A percentile compares a stretch with the other conserved stretches of the same genome.
Conservation (phyloP, 345 rosid genomes). For the Passiflora organensis region DNA sequence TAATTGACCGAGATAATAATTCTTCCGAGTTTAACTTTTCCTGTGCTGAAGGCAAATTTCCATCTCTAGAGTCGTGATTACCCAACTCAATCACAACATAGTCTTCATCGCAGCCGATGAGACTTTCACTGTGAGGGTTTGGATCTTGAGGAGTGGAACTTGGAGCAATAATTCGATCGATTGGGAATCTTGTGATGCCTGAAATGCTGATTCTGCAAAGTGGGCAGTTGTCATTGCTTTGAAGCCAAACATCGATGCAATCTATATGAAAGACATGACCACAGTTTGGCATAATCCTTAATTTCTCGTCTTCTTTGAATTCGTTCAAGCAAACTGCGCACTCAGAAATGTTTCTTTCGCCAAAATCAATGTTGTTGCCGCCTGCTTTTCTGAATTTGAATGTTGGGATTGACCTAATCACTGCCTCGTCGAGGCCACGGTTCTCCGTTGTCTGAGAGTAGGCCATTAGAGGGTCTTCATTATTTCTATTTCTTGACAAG, state of each 20-base stretch:
- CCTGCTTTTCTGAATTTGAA: slow-evolving; percentile 54
- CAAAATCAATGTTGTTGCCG: slow-evolving; percentile 23
- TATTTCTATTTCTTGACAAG: slow-evolving; percentile 40
- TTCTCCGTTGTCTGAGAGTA: slow-evolving; percentile 41
- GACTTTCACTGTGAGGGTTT: slow-evolving; percentile 17
- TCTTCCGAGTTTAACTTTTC: slow-evolving; percentile 42
- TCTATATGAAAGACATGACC: slow-evolving; percentile 83
- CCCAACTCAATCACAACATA: slow-evolving; percentile 72
- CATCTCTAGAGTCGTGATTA: slow-evolving; percentile 17
- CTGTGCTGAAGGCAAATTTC: slow-evolving; percentile 35
- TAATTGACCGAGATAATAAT: slow-evolving; percentile 9
- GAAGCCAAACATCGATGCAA: slow-evolving; percentile 94
- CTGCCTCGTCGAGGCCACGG: slow-evolving; percentile 75
- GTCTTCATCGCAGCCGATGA: slow-evolving; percentile 46
- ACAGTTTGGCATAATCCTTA: slow-evolving; percentile 65
- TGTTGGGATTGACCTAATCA: slow-evolving; percentile 75
- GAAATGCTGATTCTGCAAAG: slow-evolving; percentile 80
- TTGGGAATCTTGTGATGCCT: slow-evolving; percentile 23
- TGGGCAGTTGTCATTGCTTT: slow-evolving; percentile 82
- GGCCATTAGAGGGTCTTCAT: slow-evolving; percentile 43
- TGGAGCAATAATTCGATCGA: slow-evolving; percentile 34
- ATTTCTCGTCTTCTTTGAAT: slow-evolving; percentile 77
- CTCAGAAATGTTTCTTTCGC: slow-evolving; percentile 41
- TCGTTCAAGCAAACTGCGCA: slow-evolving; percentile 82
- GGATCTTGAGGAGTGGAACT: slow-evolving; percentile 46